Percentiles rank a stretch among this genome's conserved stretches.
Evolutionary conservation across 768 basidiomycete species (phyloP).

Genomic region (Asterophora lycoperdoides): DNA sequence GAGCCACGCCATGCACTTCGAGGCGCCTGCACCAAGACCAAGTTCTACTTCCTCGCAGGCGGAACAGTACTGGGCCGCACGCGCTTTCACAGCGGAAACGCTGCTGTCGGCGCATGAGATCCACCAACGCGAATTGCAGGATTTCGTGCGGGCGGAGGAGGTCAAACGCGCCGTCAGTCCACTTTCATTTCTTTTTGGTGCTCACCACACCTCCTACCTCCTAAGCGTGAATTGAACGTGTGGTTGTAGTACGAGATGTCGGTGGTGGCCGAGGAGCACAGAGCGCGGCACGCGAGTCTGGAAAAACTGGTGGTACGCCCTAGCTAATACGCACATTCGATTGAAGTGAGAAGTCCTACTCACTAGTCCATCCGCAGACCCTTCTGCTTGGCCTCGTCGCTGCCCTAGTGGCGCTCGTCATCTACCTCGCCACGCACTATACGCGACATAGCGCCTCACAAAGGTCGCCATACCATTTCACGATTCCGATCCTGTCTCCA

Average conservation of each 20-base stretch:
- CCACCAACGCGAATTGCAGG: conserved; percentile 48
- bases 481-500: conserved; percentile 73
- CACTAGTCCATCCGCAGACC: conserved; percentile 20
- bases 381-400: conserved; percentile 32
- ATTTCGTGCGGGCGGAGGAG: conserved; percentile 37
- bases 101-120: conserved; percentile 44
- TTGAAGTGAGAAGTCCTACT: not conserved
- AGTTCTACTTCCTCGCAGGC: conserved; percentile 8
- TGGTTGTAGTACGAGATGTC: conserved; percentile 40
- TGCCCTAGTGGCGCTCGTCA: conserved; percentile 31
- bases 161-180: conserved; percentile 44
- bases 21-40: not conserved
- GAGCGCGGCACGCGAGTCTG: conserved; percentile 44
- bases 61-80: conserved; percentile 66
- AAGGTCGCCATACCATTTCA: conserved; percentile 55
- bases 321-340: not conserved
- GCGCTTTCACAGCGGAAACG: conserved; percentile 63
- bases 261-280: conserved; percentile 35
- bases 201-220: not conserved
- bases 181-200: not conserved
- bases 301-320: conserved; percentile 51
- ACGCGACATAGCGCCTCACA: conserved; percentile 22
- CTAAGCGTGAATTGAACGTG: conserved; percentile 1
- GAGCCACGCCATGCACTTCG: not conserved
- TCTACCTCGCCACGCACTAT: conserved; percentile 30